phyloP scores from a whole-genome alignment of 108 stramenopile species.

The Skeletonema potamos region DNA sequence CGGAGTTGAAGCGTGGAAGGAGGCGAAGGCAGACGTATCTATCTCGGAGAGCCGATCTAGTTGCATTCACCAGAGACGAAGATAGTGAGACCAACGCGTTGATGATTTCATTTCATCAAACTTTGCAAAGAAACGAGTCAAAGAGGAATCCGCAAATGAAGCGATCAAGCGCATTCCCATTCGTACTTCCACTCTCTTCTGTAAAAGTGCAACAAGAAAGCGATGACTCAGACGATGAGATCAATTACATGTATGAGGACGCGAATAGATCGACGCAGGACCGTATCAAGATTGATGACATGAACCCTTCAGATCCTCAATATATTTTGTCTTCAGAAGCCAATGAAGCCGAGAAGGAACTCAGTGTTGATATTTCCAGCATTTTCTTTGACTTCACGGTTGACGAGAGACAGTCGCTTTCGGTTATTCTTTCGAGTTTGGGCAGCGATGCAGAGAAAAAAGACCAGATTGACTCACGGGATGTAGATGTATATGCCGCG shows the following conservation, averaged over 20 bases:
- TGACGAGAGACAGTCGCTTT: constrained; percentile 40
- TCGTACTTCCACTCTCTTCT: constrained; percentile 66
- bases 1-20: constrained; percentile 13
- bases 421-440: constrained; percentile 14
- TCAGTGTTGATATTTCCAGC: constrained; percentile 53
- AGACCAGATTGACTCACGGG: background rate
- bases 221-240: constrained; percentile 60
- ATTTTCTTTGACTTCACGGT: constrained; percentile 57
- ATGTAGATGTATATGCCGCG: background rate
- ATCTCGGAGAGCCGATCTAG: constrained; percentile 31
- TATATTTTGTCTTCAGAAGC: constrained; percentile 57
- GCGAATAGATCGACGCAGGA: background rate
- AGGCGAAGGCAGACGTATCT: constrained; percentile 14
- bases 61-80: constrained; percentile 20
- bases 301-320: constrained; percentile 65
- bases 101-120: background rate
- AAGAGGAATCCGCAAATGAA: constrained; percentile 1
- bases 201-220: constrained; percentile 76
- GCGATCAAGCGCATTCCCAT: constrained; percentile 49
- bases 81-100: constrained; percentile 17
- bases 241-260: constrained; percentile 24
- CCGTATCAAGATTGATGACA: background rate
- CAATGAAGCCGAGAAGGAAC: constrained; percentile 41
- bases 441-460: background rate
- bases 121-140: background rate